Evolutionary conservation across 805 yeast species (phyloP), one percentile per base, ranked within the genome.

Genomic region (Crinitomyces ghanaensis): DNA sequence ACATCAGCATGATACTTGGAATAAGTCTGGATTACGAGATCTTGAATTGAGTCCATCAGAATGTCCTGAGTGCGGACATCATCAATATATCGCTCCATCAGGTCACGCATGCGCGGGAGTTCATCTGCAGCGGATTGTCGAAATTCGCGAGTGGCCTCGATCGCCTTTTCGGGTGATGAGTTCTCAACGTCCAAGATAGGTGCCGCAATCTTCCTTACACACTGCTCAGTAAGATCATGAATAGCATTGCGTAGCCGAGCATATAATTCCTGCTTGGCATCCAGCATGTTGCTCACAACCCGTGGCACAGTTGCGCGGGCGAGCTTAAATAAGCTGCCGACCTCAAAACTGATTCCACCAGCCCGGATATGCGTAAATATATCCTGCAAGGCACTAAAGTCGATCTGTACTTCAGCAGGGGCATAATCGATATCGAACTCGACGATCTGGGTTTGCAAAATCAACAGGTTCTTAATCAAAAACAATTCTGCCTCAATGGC

Each of bases 381-480:
- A 19, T 68, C 65, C 21, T 57, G 63, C 17, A 85, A 62, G 1
- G 94, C 95, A 35, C 83, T 72, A 51, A 86, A 84, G 50, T 86
- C 95, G 27, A 86, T 58, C 30, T 73, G 72, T 1, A 78, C 72
- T 44, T 85, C 95, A 19, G 71, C 73, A 9, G 50, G 53, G 1
- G 75, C 70, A 42, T 68, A 73, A 42, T 80, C 88, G 34, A 88
- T 82, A 46, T 88, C 95, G 51, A 83, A 85, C 33, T 70, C 73
- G 20, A 64, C 66, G 21, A 86, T 63, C 42, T 80, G 88, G 30
- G 72, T 70, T 40, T 77, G 74, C 37, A 88, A 60, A 46, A 79
- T 58, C 26, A 84, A 62, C 36, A 86, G 60, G 48, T 86, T 82
- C 49, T 74, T 76, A 45, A 88, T 62, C 37, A 77, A 70, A 42